These are phyloP conservation scores for Bigelowiella natans DNA, from an alignment of 78 protist species.

Conservation along the genomic window DNA sequence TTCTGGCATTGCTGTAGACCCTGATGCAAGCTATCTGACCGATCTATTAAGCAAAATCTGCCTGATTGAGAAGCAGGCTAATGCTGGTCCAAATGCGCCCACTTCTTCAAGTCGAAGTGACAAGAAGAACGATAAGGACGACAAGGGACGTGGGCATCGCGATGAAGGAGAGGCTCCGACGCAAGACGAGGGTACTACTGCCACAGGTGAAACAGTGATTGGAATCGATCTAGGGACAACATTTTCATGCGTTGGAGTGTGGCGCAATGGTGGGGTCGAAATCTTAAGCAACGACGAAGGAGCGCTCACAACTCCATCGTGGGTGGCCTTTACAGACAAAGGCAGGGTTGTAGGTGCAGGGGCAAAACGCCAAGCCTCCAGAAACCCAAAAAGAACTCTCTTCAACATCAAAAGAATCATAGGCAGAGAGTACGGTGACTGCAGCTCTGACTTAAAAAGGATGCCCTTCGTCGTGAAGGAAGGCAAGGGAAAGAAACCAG, in stretches of 20 bases:
- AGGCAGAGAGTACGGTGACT: conserved; percentile 7
- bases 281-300: conserved; percentile 42
- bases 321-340: conserved; percentile 46
- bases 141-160: too few species aligned
- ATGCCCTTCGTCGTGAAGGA: neutral
- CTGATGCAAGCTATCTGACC: neutral
- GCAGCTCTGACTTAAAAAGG: neutral
- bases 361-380: conserved; percentile 87
- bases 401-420: conserved; percentile 82
- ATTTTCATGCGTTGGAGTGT: conserved; percentile 86
- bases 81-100: neutral
- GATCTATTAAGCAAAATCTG: neutral
- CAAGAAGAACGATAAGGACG: too few species aligned
- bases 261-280: conserved; percentile 28
- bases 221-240: conserved; percentile 45
- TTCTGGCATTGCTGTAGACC: neutral
- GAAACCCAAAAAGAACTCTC: conserved; percentile 88
- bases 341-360: conserved; percentile 68
- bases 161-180: too few species aligned
- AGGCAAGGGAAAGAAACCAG: neutral
- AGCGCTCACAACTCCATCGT: conserved; percentile 39
- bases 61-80: neutral
- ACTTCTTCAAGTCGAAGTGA: neutral
- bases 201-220: neutral
- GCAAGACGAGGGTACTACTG: too few species aligned